These are phyloP conservation scores for Astrothelium macrocarpum DNA, from an alignment of 495 filamentous ascomycete genomes.

Conservation along the genomic window DNA sequence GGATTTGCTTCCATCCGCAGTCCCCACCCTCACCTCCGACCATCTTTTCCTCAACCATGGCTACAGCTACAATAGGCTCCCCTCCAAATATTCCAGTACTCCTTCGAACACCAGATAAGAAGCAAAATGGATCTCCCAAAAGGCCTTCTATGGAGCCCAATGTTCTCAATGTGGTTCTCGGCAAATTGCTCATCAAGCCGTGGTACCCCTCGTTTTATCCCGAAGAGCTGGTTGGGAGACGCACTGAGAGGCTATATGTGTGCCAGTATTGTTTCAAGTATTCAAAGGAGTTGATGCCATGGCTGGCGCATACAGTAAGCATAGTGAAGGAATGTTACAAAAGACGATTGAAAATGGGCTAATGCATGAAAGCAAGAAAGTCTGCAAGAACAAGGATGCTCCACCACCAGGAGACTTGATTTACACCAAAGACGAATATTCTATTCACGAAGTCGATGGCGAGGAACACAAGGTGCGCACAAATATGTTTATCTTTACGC, in stretches of 20 bases:
- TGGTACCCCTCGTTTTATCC: conserved; percentile 41
- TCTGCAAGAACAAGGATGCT: conserved; percentile 31
- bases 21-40: no score
- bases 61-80: not conserved
- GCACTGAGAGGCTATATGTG: conserved; percentile 59
- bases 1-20: no score
- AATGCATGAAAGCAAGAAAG: conserved; percentile 31
- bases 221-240: conserved; percentile 31
- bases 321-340: not conserved
- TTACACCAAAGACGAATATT: conserved; percentile 50
- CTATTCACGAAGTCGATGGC: conserved; percentile 88
- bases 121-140: conserved; percentile 8
- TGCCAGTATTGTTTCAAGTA: conserved; percentile 95
- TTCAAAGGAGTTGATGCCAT: conserved; percentile 57
- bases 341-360: conserved; percentile 19
- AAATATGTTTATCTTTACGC: conserved; percentile 1
- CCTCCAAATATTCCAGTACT: not conserved
- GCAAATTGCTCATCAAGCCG: conserved; percentile 35
- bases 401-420: conserved; percentile 34
- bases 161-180: conserved; percentile 37
- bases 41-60: no score
- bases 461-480: conserved; percentile 59
- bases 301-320: conserved; percentile 43
- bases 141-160: conserved; percentile 25
- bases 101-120: not conserved